These are phyloP conservation scores for Penicillium sp. DNA, from an alignment of 2,329 filamentous ascomycete genomes.

Conservation along the genomic window DNA sequence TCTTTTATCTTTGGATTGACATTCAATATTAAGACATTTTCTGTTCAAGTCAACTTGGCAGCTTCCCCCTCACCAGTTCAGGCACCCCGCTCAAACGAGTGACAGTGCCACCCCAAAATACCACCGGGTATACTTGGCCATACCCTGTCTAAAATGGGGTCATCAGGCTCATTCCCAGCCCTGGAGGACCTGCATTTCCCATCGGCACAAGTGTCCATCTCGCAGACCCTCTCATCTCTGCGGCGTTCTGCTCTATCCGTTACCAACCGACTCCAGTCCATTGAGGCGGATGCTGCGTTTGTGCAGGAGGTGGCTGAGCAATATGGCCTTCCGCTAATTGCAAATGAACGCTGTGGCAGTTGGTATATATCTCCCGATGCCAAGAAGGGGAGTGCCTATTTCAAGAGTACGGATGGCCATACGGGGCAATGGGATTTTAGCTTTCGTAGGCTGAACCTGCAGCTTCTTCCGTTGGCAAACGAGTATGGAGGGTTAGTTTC, in stretches of 20 bases:
- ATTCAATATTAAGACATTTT: not conserved
- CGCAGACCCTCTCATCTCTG: constrained; percentile 67
- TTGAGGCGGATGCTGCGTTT: constrained; percentile 74
- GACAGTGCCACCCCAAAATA: constrained; percentile 9
- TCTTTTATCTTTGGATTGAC: not conserved
- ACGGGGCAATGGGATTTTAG: constrained; percentile 89
- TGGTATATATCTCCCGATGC: constrained; percentile 76
- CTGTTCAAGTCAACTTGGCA: not conserved
- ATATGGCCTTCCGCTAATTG: constrained; percentile 68
- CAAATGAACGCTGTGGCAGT: constrained; percentile 92
- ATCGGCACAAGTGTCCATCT: constrained; percentile 62
- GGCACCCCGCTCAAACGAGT: not conserved
- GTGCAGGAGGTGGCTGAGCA: constrained; percentile 58
- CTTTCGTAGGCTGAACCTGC: constrained; percentile 77
- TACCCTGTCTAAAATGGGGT: constrained; percentile 25
- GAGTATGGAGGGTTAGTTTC: constrained; percentile 62
- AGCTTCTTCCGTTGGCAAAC: constrained; percentile 70
- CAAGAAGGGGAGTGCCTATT: constrained; percentile 80
- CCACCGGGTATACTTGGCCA: not conserved
- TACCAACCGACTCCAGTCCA: constrained; percentile 78
- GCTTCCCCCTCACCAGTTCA: not conserved
- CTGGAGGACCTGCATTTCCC: constrained; percentile 55
- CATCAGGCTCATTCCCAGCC: constrained; percentile 33
- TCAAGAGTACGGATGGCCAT: constrained; percentile 97
- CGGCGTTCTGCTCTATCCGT: constrained; percentile 76